phyloP scores from a whole-genome alignment of 1,284 basidiomycete species.

The Malassezia globosa region DNA sequence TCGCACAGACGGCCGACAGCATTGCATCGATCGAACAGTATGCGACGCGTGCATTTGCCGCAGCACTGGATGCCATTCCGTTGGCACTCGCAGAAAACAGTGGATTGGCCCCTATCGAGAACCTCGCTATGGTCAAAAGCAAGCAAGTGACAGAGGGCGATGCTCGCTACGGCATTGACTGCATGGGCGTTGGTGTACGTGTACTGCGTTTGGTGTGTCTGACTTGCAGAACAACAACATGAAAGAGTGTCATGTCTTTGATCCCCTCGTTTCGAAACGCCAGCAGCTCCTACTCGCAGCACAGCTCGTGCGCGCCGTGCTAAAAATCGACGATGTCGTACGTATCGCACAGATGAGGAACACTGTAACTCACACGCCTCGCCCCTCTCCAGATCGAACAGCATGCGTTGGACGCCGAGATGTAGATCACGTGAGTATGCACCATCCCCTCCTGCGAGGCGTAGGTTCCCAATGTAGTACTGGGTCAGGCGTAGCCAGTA shows the following conservation, averaged over 20 bases:
- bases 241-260: slow-evolving; percentile 93
- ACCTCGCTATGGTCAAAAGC: slow-evolving; percentile 84
- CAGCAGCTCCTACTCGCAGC: slow-evolving; percentile 96
- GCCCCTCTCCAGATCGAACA: slow-evolving; percentile 15
- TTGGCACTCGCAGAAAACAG: slow-evolving; percentile 95
- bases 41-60: slow-evolving; percentile 94
- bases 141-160: slow-evolving; percentile 79
- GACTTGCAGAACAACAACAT: slow-evolving; percentile 56
- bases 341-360: no score
- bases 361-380: not conserved
- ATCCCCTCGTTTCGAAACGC: slow-evolving; percentile 90
- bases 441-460: no score
- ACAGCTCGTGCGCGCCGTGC: slow-evolving; percentile 57
- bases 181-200: slow-evolving; percentile 70
- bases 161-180: slow-evolving; percentile 83
- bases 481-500: no score
- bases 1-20: slow-evolving; percentile 83
- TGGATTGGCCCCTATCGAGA: slow-evolving; percentile 89
- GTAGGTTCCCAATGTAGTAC: no score
- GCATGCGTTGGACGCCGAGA: slow-evolving; percentile 18
- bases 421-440: slow-evolving; percentile 10
- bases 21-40: slow-evolving; percentile 97
- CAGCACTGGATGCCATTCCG: slow-evolving; percentile 82
- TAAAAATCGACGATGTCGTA: slow-evolving; percentile 47
- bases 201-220: slow-evolving; percentile 54